Base-by-base conservation (phyloP, 495 filamentous ascomycete genomes). In the Aspergillus cavernicola region DNA sequence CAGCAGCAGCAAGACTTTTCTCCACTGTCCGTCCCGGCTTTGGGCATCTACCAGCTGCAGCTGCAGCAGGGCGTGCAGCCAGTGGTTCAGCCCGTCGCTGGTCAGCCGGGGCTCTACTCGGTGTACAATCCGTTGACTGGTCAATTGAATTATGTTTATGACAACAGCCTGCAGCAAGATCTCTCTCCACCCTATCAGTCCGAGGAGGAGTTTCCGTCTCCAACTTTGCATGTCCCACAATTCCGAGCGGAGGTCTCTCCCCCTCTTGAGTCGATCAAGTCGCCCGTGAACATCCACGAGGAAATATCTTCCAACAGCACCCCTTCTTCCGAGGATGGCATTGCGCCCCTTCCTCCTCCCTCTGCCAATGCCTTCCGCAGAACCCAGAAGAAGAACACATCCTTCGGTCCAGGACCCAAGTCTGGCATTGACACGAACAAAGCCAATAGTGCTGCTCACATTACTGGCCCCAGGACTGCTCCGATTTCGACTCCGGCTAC, bases 351-450 rank as follows among this genome's bases (percentile, higher is more conserved):
- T 33, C 89, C 89, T 28, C 88, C 87, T 3, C 88, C 88, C 51
- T 90, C 88, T 43, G 82, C 84, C 31, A 90, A 86, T 59, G 87
- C 89, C 13, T 96, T 96, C 73, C 92, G 92, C 50, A 88, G 90
- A 51, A 87, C 89, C 26, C 91, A 97, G 72, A 90, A 91, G 72
- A 97, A 96, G 80, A 81, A 85, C 12, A 82, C 83, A n/a, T 92
- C 92, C 2, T 83, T 91, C 37, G 82, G 81, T 16, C 84, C 84
- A 50, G 78, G 71, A 38, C 74, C 79, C 60, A 85, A 80, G 63
- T 69, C 73, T 18, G 81, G 72, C 31, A 73, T 85, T 51, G 78
- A 80, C 36, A 78, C 80, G n/a, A 67, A 80, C 45, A 82, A 83
- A 26, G 68, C 73, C 8, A 88, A 84, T 68, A 78, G 75, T 22